Conservation (phyloP, 163 green algal genomes). For the Volvox carteri region DNA sequence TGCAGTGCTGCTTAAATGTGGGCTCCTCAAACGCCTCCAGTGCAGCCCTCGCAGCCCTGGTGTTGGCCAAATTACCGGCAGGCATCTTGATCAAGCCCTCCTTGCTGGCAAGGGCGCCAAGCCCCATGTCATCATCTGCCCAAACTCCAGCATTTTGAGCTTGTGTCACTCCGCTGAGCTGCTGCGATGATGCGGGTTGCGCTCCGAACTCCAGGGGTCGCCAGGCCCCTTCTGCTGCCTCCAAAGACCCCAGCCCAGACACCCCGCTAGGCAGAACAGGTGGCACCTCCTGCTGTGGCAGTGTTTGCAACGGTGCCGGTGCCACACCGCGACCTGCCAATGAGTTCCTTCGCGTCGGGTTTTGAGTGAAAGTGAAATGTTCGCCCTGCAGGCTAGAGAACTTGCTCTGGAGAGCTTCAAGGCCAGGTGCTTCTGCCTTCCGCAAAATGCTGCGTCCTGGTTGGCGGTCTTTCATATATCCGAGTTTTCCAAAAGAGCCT, state of each 20-base stretch:
- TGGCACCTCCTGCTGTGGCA: background rate
- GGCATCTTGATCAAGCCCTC: slow-evolving; percentile 26
- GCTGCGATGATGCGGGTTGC: background rate
- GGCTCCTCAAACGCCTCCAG: slow-evolving; percentile 77
- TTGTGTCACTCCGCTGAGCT: background rate
- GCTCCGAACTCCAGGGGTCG: background rate
- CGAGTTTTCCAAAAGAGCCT: background rate
- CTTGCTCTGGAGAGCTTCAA: background rate
- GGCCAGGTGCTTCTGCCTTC: background rate
- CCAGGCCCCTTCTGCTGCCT: background rate
- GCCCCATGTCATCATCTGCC: background rate
- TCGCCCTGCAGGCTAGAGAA: slow-evolving; percentile 26
- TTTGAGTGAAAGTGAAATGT: slow-evolving; percentile 27
- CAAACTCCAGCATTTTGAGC: background rate
- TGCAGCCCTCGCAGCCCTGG: slow-evolving; percentile 60
- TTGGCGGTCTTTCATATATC: slow-evolving; percentile 38
- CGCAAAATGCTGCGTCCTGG: slow-evolving; percentile 30
- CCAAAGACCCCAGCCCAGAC: background rate
- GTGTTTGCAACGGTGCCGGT: background rate
- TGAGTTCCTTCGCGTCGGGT: background rate
- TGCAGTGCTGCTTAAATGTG: slow-evolving; percentile 70
- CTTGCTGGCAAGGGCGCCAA: background rate
- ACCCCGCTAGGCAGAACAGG: background rate
- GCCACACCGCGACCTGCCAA: background rate
- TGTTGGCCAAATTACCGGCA: slow-evolving; percentile 28